Base-by-base conservation (phyloP, 2,329 filamentous ascomycete genomes). In the Cladosporium sp. region DNA sequence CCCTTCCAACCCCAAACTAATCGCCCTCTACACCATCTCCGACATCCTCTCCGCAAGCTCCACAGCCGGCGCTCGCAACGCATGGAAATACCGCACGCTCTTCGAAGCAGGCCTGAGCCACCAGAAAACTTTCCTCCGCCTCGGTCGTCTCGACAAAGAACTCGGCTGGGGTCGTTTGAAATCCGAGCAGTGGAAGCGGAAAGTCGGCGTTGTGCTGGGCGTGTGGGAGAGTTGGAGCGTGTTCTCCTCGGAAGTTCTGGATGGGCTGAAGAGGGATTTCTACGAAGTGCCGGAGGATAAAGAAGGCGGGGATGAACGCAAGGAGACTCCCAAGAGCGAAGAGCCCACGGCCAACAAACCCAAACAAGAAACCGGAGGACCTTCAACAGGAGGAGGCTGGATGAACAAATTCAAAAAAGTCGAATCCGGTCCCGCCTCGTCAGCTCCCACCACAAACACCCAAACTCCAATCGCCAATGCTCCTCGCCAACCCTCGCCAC, bases 171-270 rank as follows among this genome's bases (percentile, higher is more conserved):
- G 91, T 8, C 81, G 87, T 1, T 72, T 95, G 54, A 84, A 87
- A 16, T 84, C 84, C 3, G 88, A 93, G 55, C 91, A 92, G 68
- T 93, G 88, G 86, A 87, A 86, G 67, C 79, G 87, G 43, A 89
- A 85, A 59, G 76, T 93, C 33, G 77, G 78, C 2, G 75, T 82
- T 5, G 75, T 93, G 2, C 71, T 93, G 7, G 77, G 78, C 40
- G 71, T 89, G 30, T 93, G 88, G 79, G 78, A 82, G 65, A 73
- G 73, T 9, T 79, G 77, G 75, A 79, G 73, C 58, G 77, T 80
- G 1, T 95, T 95, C 58, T 83, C 86, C 1, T 79, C 82, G 25
- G 82, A 84, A 49, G 84, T 80, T 41, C 86, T 92, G 57, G 85
- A 87, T 55, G 69, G 79, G 22, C 86, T 95, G 55, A 79, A 80